These are phyloP conservation scores for Rossbeevera mucosa DNA, from an alignment of 768 basidiomycete genomes.

Conservation along the genomic window DNA sequence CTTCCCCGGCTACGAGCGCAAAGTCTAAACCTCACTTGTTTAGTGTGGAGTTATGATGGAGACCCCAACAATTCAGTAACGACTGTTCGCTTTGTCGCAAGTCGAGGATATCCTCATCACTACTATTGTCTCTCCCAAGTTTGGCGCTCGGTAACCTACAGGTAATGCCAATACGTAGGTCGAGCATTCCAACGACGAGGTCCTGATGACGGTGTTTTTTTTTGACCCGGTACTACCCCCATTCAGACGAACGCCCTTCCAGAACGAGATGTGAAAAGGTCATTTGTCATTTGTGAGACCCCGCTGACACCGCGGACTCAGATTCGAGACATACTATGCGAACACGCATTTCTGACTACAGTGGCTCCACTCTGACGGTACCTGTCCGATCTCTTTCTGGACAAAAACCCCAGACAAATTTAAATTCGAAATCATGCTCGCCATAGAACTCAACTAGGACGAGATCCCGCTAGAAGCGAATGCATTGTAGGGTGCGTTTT, in stretches of 20 bases:
- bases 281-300: background rate
- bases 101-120: background rate
- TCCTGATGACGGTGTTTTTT: background rate
- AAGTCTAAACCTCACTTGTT: background rate
- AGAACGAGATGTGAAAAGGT: background rate
- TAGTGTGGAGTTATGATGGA: background rate
- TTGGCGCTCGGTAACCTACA: background rate
- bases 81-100: background rate
- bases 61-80: background rate
- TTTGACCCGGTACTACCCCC: background rate
- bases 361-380: background rate
- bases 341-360: background rate
- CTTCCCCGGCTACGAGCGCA: background rate
- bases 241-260: background rate
- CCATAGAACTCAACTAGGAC: background rate
- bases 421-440: background rate
- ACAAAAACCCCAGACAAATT: background rate
- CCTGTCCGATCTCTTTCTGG: background rate
- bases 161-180: background rate
- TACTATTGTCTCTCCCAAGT: background rate
- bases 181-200: background rate
- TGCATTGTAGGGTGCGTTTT: background rate
- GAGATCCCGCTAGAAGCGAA: background rate
- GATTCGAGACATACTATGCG: too few relatives aligned
- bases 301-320: background rate